Percentiles rank a stretch among this genome's conserved stretches.
These are phyloP conservation scores for Aspergillus fumigatiaffinis DNA, from an alignment of 2,329 filamentous ascomycete species.

Conservation along the genomic window DNA sequence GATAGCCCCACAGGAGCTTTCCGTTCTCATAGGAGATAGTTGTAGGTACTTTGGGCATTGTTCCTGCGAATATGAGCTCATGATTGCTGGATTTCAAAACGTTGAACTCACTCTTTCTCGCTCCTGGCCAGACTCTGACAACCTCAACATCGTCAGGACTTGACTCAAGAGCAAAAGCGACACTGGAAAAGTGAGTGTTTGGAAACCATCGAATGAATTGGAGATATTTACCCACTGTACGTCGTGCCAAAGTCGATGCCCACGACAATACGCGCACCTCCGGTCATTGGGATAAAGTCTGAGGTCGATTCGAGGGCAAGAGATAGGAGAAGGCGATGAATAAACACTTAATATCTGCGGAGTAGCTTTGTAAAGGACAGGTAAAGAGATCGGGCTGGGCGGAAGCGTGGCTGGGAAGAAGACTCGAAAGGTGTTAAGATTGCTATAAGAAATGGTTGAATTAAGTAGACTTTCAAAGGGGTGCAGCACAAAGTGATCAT, in stretches of 20 bases:
- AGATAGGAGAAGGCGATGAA: no score
- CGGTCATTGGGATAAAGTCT: background rate
- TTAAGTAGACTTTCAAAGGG: no score
- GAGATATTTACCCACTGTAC: conserved; percentile 26
- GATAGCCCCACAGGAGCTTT: conserved; percentile 20
- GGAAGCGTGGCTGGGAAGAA: no score
- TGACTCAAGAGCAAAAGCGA: conserved; percentile 18
- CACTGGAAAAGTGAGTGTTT: no score
- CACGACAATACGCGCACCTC: conserved; percentile 14
- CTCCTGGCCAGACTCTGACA: conserved; percentile 23
- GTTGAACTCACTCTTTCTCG: conserved; percentile 17
- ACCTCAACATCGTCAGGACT: conserved; percentile 15
- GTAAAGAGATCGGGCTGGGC: no score
- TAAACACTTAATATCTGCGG: no score
- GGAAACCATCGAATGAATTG: no score
- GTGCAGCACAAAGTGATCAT: no score
- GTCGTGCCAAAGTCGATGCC: conserved; percentile 31
- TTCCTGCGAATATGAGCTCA: conserved; percentile 8
- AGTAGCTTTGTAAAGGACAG: background rate
- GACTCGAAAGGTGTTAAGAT: no score
- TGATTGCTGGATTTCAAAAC: background rate
- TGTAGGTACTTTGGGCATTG: conserved; percentile 19
- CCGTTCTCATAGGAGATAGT: conserved; percentile 9
- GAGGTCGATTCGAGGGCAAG: background rate
- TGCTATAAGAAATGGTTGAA: no score